Evolutionary conservation across 768 basidiomycete genomes (phyloP), one percentile per base, ranked within the genome.

Genomic region (Rhizopogon sp.): DNA sequence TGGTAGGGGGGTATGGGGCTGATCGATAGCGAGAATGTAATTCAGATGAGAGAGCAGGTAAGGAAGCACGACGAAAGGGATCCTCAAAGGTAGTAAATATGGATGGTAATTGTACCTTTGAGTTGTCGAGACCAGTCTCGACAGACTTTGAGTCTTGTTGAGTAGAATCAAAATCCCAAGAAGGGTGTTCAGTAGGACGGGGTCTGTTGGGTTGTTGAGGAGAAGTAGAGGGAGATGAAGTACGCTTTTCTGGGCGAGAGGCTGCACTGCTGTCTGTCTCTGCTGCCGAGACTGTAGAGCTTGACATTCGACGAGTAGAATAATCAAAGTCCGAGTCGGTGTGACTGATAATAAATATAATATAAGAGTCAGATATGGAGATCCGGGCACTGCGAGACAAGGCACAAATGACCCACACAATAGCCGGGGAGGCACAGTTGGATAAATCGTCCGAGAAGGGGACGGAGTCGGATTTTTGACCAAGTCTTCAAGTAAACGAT

Each of bases 31-130:
- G 79, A 58, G 66, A 65, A 58, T 71, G 60, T 1, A 67, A 60
- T 14, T 67, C 25, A 43, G 70, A 66, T 65, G 76, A 71, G 43
- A 87, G 74, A 49, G 76, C 80, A 2, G 87, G 85, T 20, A 89
- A 75, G 3, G 87, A 87, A 3, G 83, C 74, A 43, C 87, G 81
- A 56, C 78, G 68, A 65, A 79, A 70, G 25, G 76, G 74, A 66
- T 85, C 85, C 66, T 84, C 82, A 58, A 88, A 84, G 31, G 81
- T 77, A 33, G 82, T 80, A 60, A 86, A 87, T 60, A 89, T 87
- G 63, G 87, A 86, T 16, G 87, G 88, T 16, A 90, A 76, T 71
- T 85, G 82, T 55, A 88, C 84, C 67, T 81, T 82, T 53, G 72
- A 63, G 53, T 77, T 74, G 54, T 79, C 78, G 63, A 63, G 64